Evolutionary conservation across 352 stramenopile species (phyloP), one percentile per base, ranked within the genome.

Genomic region (Globisporangium rhizosaccharum): DNA sequence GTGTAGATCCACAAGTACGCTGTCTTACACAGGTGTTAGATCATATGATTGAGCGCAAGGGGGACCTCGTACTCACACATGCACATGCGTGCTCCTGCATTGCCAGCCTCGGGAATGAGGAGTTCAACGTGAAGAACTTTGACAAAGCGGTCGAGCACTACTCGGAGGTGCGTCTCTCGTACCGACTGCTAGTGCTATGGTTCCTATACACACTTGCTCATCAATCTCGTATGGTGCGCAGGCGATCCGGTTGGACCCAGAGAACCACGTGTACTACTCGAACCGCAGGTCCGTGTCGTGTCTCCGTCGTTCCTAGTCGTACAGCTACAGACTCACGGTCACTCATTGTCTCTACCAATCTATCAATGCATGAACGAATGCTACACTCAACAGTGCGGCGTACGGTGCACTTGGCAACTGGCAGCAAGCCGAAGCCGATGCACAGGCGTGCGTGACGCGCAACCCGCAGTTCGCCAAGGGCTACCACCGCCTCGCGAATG

Each of bases 101-200:
- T 14, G 17, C 45, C 50, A 89, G 77, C 23, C 71, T 93, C 33
- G 84, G 84, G 26, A 93, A 93, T 61, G 81, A 91, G 47, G 84
- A 93, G 65, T 93, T 93, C 66, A 93, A 90, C 58, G 61, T 79
- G 49, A 93, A 93, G 68, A 90, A 87, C 76, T 92, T 89, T 53
- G 80, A 75, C 64, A 87, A 89, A 63, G 82, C 82, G 47, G 70
- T 89, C 56, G 76, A 87, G 60, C 78, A 81, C 61, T 92, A 92
- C 72, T 83, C 75, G 28, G 78, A 92, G 79, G 82, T 87, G 53
- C 37, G 54, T 49, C 33, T 39, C 33, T 39, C 33, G 1, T 8
- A 11, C 11, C 33, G 20, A 14, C 0, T 41, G 2, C 11, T 17
- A 14, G 10, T 37, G 12, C 18, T 12, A 12, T 9, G 1, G 17